phyloP scores from a whole-genome alignment of 1,139 yeast species.

The Debaryomyces robertsiae region DNA sequence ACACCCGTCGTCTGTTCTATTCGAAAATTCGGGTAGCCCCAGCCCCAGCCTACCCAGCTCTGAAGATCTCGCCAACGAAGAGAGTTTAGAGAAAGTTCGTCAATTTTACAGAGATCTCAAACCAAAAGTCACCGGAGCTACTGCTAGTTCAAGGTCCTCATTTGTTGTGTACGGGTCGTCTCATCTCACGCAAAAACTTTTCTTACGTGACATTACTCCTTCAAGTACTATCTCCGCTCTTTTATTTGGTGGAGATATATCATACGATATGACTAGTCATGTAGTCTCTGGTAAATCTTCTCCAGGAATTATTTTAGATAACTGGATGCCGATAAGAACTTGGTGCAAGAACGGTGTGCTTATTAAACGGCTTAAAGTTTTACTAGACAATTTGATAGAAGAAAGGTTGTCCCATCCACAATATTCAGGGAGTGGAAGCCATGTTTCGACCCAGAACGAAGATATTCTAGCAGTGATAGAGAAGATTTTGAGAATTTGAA shows the following conservation, averaged over 20 bases:
- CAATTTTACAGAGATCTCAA: conserved; percentile 35
- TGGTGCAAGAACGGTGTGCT: conserved; percentile 95
- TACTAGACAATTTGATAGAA: conserved; percentile 70
- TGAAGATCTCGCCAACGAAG: conserved; percentile 37
- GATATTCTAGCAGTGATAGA: conserved; percentile 22
- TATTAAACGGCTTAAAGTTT: conserved; percentile 63
- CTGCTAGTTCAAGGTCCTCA: conserved; percentile 40
- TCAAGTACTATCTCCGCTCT: conserved; percentile 68
- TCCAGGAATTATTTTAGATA: conserved; percentile 70
- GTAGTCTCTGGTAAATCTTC: conserved; percentile 43
- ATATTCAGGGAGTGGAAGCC: conserved; percentile 8
- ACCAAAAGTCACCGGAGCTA: conserved; percentile 29
- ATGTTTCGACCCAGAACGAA: conserved; percentile 10
- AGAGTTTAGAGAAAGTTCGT: conserved; percentile 34
- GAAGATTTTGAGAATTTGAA: conserved; percentile 6
- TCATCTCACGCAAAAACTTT: conserved; percentile 67
- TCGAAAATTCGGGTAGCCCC: conserved; percentile 39
- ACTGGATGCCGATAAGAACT: conserved; percentile 81
- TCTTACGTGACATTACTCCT: conserved; percentile 77
- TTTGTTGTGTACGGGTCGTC: conserved; percentile 61
- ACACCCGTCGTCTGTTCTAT: conserved; percentile 81
- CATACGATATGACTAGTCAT: conserved; percentile 59
- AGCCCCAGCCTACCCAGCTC: conserved; percentile 19
- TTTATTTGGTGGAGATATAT: conserved; percentile 76
- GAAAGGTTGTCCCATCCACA: conserved; percentile 43